Base-by-base conservation (phyloP, 2,329 filamentous ascomycete genomes). In the Xylaria multiplex region DNA sequence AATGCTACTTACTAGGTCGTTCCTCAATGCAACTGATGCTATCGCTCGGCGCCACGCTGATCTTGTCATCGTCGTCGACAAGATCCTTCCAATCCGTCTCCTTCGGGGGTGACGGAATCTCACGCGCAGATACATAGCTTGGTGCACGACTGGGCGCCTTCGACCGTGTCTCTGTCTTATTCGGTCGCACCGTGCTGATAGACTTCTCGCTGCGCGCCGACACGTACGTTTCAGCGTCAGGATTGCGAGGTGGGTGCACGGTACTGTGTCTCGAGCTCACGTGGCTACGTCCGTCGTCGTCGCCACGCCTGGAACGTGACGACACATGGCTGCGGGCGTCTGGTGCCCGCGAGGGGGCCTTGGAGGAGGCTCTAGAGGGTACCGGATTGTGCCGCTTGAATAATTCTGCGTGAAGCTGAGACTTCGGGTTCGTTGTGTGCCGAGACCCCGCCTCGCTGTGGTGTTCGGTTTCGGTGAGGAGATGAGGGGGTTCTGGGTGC, bases 1-100 rank as follows among this genome's bases (percentile, higher is more conserved):
- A 30, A 9, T 11, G 14, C 3, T 43, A 62, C 62, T 65, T 59
- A 66, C 70, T 69, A 4, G 76, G 77, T 48, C 79, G 77, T 67
- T 75, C 81, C 24, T 86, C 87, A n/a, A 88, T 81, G 70, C 85
- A 86, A 74, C 86, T 88, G 62, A 90, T 87, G 72, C 87, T 89
- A 73, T 90, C 87, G 71, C 83, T 85, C 1, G 87, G 87, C 49
- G 83, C 85, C 42, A 90, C 79, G 70, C 85, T 88, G 55, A 80
- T 82, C 58, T 84, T 82, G 9, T 84, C 81, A 9, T 64, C 58
- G 2, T 59, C 62, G 8, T 61, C 65, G 13, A 19, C 81, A 64
- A 78, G 80, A 45, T 63, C 61, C 6, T n/a, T 22, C 65, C 65
- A 67, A 5, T 65, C 64, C 3, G 45, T 22, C 19, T 59, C 76